Base-by-base conservation (phyloP, 2,329 filamentous ascomycete species). In the Curvularia sp. region DNA sequence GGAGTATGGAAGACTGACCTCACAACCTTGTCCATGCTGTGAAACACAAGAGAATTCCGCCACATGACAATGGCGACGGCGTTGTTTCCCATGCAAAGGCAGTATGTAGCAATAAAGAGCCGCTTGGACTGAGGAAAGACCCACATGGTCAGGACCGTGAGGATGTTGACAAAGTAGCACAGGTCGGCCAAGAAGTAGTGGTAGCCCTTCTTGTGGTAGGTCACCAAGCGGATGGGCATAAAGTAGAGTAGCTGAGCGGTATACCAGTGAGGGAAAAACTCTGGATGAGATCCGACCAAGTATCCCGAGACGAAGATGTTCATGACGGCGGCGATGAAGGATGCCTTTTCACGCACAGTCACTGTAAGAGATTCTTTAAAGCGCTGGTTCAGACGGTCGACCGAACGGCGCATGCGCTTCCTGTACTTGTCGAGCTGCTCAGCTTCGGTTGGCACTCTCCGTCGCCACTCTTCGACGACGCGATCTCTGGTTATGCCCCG, bases 231-330 rank as follows among this genome's bases (percentile, higher is more conserved):
- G 66, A 99, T 91, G 12, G 95, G 95, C 94, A 98, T 97, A 78
- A 97, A 98, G 79, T 97, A 98, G 60, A 91, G 77, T 41, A 97
- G 84, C 78, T 97, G 93, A 3, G 78, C 84, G 7, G 91, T 93
- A 77, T 97, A 99, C 95, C 95, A 99, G 66, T 90, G 80, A 68
- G 96, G 94, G 77, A 98, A 97, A 76, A 87, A 89, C 68, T 96
- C 83, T 0, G 95, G 93, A 68, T 84, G 89, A 28, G 87, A 92
- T 60, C 95, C 95, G 52, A 99, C 90, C 46, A 99, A 82, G 76
- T 97, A 98, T 57, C 94, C 95, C 66, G 92, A 96, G 74, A 98
- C 88, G 79, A 99, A 96, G 76, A 99, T 95, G 79, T 99, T 99
- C 80, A 97, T 87, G 66, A 97, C 93, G 70, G 93, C 95, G 60